Evolutionary conservation across 495 filamentous ascomycete species (phyloP).

Genomic region (Penicillium canescens): DNA sequence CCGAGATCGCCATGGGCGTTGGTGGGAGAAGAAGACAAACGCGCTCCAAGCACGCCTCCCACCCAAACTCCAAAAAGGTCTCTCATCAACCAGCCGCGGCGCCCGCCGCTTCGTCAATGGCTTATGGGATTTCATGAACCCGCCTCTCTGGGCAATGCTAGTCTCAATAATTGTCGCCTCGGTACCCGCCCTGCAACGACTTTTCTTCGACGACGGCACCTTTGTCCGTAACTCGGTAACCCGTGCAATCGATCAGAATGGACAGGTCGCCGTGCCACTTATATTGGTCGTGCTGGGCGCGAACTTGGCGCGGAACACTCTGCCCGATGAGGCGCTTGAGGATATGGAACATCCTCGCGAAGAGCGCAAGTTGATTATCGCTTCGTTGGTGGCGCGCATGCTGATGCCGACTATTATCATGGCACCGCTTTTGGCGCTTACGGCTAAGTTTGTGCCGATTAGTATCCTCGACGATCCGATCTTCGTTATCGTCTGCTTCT

Average conservation of each 20-base stretch:
- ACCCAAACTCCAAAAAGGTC: slow-evolving; percentile 50
- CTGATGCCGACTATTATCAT: slow-evolving; percentile 88
- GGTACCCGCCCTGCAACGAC: slow-evolving; percentile 74
- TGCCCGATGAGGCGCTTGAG: slow-evolving; percentile 55
- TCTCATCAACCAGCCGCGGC: slow-evolving; percentile 45
- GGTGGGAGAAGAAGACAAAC: slow-evolving; percentile 22
- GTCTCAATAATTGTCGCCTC: slow-evolving; percentile 85
- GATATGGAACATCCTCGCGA: slow-evolving; percentile 61
- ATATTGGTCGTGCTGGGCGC: slow-evolving; percentile 97
- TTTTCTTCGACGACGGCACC: slow-evolving; percentile 88
- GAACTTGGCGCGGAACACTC: slow-evolving; percentile 80
- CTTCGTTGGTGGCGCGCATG: slow-evolving; percentile 86
- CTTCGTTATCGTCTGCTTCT: slow-evolving; percentile 95
- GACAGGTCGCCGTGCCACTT: slow-evolving; percentile 88
- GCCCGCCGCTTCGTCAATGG: slow-evolving; percentile 59
- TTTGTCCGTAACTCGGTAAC: slow-evolving; percentile 94
- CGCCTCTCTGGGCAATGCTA: slow-evolving; percentile 96
- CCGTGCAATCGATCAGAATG: slow-evolving; percentile 78
- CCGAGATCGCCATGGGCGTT: slow-evolving; percentile 15
- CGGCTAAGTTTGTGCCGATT: slow-evolving; percentile 88
- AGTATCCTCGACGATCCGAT: slow-evolving; percentile 97
- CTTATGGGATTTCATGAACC: slow-evolving; percentile 94
- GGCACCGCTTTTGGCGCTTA: slow-evolving; percentile 86
- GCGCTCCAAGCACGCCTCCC: slow-evolving; percentile 55
- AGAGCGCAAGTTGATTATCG: slow-evolving; percentile 78